Conservation (phyloP, 2,329 filamentous ascomycete genomes). For the Beauveria varroae region DNA sequence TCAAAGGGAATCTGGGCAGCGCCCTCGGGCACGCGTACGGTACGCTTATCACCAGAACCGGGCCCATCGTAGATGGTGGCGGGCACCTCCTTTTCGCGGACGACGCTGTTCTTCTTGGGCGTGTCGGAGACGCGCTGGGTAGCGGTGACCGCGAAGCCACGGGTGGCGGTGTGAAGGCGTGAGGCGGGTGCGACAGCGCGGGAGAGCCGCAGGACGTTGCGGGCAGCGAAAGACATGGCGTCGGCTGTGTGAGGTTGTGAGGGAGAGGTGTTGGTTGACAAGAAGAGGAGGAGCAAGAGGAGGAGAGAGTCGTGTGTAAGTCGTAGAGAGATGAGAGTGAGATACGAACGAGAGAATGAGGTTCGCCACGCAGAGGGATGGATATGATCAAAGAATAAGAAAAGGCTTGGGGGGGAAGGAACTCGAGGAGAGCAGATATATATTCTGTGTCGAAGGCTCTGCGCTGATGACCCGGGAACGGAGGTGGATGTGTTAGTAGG, state of each 20-base stretch:
- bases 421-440: conserved; percentile 6
- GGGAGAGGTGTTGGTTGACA: neutral
- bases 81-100: conserved; percentile 50
- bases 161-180: conserved; percentile 14
- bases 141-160: conserved; percentile 25
- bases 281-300: neutral
- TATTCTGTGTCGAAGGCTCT: conserved; percentile 8
- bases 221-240: conserved; percentile 29
- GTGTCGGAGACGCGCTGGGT: conserved; percentile 28
- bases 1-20: conserved; percentile 36
- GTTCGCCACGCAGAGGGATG: neutral
- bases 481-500: neutral
- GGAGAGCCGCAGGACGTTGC: conserved; percentile 27
- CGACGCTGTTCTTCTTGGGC: conserved; percentile 42
- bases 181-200: conserved; percentile 21
- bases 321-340: neutral
- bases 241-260: conserved; percentile 6
- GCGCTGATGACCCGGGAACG: conserved; percentile 6
- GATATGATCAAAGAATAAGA: conserved; percentile 3
- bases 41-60: conserved; percentile 47
- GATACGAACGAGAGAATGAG: neutral
- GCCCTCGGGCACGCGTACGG: conserved; percentile 41
- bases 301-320: neutral
- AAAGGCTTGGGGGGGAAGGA: neutral
- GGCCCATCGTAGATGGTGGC: conserved; percentile 44